A percentile compares a stretch with the other conserved stretches of the same genome.
Evolutionary conservation across 768 basidiomycete species (phyloP).

Genomic region (Kockovaella imperatae): DNA sequence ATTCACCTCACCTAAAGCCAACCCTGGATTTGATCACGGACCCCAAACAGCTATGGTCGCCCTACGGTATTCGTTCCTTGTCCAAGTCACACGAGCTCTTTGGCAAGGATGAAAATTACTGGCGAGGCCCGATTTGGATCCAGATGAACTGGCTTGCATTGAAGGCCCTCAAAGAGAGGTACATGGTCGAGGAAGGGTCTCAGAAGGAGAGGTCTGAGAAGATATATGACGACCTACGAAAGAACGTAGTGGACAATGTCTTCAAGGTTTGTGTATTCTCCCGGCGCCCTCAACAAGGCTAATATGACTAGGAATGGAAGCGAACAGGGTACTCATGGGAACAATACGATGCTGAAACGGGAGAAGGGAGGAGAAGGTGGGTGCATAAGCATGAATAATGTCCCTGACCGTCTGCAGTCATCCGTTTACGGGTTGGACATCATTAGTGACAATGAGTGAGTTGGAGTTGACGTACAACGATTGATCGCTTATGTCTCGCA

Average conservation of each 20-base stretch:
- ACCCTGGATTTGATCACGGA: constrained; percentile 72
- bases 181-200: constrained; percentile 71
- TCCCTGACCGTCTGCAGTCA: constrained; percentile 52
- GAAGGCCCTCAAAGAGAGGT: constrained; percentile 74
- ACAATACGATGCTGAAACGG: constrained; percentile 79
- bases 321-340: constrained; percentile 96
- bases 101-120: constrained; percentile 90
- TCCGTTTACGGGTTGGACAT: constrained; percentile 97
- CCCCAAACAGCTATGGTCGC: constrained; percentile 83
- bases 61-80: constrained; percentile 78
- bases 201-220: constrained; percentile 63
- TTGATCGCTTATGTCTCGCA: constrained; percentile 28
- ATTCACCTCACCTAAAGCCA: constrained; percentile 71
- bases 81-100: constrained; percentile 83
- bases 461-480: constrained; percentile 11
- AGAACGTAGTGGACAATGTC: constrained; percentile 78
- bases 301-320: constrained; percentile 59
- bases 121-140: constrained; percentile 94
- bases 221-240: constrained; percentile 72
- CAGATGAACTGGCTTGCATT: constrained; percentile 94
- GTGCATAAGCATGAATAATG: not conserved
- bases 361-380: constrained; percentile 79
- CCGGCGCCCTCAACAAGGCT: not conserved
- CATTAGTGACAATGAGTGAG: constrained; percentile 78
- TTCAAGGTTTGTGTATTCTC: constrained; percentile 51